phyloP scores from a whole-genome alignment of 2,329 filamentous ascomycete genomes.

The Colletotrichum somersetense region DNA sequence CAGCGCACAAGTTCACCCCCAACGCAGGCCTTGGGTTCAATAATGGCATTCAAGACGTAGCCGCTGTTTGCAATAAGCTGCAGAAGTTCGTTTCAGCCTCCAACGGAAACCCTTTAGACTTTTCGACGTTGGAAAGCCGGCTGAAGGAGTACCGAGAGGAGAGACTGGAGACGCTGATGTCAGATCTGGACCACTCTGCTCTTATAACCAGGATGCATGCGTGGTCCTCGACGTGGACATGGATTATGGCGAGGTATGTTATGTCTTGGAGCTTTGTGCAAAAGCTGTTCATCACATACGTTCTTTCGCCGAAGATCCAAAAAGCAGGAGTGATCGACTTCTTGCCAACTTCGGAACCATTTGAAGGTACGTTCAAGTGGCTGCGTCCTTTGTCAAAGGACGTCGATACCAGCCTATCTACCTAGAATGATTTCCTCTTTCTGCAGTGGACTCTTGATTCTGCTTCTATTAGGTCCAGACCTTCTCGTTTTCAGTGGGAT shows the following conservation, averaged over 20 bases:
- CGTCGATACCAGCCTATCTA: background rate
- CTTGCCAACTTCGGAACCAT: constrained; percentile 39
- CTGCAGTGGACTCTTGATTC: too few relatives aligned
- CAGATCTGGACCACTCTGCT: constrained; percentile 42
- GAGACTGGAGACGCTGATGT: constrained; percentile 35
- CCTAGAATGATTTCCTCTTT: background rate
- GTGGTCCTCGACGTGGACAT: constrained; percentile 46
- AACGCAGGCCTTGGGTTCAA: constrained; percentile 53
- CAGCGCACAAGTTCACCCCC: constrained; percentile 54
- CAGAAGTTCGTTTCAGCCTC: constrained; percentile 13
- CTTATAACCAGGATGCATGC: constrained; percentile 45
- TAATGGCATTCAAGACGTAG: constrained; percentile 51
- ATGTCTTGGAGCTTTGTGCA: constrained; percentile 35
- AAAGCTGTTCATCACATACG: constrained; percentile 23
- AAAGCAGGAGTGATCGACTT: constrained; percentile 44
- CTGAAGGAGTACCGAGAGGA: constrained; percentile 44
- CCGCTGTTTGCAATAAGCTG: constrained; percentile 48
- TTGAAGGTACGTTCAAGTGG: constrained; percentile 37
- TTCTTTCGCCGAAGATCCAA: constrained; percentile 34
- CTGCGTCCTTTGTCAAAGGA: background rate
- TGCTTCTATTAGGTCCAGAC: too few relatives aligned
- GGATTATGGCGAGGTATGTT: constrained; percentile 44
- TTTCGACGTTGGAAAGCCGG: constrained; percentile 16
- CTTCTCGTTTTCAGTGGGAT: too few relatives aligned
- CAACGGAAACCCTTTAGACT: background rate